These are phyloP conservation scores for Candida tibetensis DNA, from an alignment of 805 yeast genomes.

Conservation along the genomic window DNA sequence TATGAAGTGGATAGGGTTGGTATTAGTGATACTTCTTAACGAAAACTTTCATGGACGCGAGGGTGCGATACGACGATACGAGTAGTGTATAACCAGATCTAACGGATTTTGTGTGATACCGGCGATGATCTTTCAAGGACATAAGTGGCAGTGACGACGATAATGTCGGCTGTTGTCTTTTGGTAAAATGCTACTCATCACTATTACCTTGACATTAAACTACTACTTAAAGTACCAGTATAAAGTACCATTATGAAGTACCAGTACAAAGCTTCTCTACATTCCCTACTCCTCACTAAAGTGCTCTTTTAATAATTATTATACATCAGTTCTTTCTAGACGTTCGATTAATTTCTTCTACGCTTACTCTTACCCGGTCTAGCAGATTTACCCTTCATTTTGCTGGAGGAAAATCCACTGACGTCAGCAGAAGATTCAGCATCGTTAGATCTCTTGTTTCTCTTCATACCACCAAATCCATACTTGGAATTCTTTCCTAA, in stretches of 20 bases:
- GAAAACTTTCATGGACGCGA: neutral
- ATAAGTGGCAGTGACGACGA: too few relatives aligned
- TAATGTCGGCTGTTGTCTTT: too few relatives aligned
- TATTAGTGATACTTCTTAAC: too few relatives aligned
- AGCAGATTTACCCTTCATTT: constrained; percentile 40
- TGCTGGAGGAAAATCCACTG: constrained; percentile 51
- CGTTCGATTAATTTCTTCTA: constrained; percentile 38
- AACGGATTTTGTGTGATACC: too few relatives aligned
- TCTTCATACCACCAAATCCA: constrained; percentile 77
- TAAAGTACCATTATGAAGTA: too few relatives aligned
- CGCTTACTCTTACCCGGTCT: constrained; percentile 47
- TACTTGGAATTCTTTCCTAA: constrained; percentile 68
- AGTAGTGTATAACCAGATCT: neutral
- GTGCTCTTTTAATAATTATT: too few relatives aligned
- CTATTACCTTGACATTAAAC: too few relatives aligned
- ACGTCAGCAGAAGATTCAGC: constrained; percentile 69
- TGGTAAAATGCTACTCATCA: neutral
- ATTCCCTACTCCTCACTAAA: too few relatives aligned
- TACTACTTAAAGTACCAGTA: too few relatives aligned
- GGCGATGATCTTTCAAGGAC: too few relatives aligned
- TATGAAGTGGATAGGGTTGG: neutral
- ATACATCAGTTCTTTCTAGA: constrained; percentile 24
- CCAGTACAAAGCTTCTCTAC: too few relatives aligned
- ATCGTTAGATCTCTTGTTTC: constrained; percentile 70
- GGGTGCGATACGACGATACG: neutral